A percentile compares a stretch with the other conserved stretches of the same genome.
These are phyloP conservation scores for Vickermania spadyakhi DNA, from an alignment of 208 protist species.

Conservation along the genomic window DNA sequence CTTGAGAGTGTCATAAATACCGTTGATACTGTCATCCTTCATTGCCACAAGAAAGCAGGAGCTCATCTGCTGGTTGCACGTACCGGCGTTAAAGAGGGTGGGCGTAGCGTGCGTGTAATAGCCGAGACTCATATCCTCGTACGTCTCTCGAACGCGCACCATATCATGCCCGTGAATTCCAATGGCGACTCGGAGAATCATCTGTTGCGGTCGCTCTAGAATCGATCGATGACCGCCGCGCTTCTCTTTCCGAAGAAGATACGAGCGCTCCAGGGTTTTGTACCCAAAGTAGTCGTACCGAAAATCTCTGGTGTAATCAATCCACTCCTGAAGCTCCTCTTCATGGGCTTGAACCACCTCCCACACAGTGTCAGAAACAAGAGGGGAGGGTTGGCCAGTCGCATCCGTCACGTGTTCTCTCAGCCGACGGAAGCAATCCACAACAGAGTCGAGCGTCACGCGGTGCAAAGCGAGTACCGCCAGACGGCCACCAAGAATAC, in stretches of 20 bases:
- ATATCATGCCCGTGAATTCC: conserved; percentile 96
- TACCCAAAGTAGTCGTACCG: conserved; percentile 99
- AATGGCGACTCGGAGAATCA: conserved; percentile 98
- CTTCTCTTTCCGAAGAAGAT: conserved; percentile 93
- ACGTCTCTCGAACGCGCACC: conserved; percentile 92
- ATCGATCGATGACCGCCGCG: conserved; percentile 56
- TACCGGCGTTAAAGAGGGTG: conserved; percentile 98
- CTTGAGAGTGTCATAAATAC: conserved; percentile 99
- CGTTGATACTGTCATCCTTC: conserved; percentile 98
- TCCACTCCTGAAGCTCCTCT: conserved; percentile 83
- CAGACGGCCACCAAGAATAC: conserved; percentile 95
- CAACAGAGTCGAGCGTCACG: conserved; percentile 82
- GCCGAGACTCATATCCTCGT: conserved; percentile 91
- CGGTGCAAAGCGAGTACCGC: conserved; percentile 97
- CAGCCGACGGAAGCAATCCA: conserved; percentile 87
- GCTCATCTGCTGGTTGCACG: conserved; percentile 94
- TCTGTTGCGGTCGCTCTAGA: conserved; percentile 98
- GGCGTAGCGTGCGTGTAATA: conserved; percentile 98
- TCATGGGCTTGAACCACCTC: conserved; percentile 74
- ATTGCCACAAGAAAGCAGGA: conserved; percentile 98
- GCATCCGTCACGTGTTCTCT: conserved; percentile 85
- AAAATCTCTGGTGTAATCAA: conserved; percentile 95
- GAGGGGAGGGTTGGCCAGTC: conserved; percentile 63
- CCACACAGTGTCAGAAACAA: conserved; percentile 93
- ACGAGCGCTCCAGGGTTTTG: conserved; percentile 98